These are phyloP conservation scores for Piper betle DNA, from an alignment of 164 flowering plant species.

Conservation along the genomic window DNA sequence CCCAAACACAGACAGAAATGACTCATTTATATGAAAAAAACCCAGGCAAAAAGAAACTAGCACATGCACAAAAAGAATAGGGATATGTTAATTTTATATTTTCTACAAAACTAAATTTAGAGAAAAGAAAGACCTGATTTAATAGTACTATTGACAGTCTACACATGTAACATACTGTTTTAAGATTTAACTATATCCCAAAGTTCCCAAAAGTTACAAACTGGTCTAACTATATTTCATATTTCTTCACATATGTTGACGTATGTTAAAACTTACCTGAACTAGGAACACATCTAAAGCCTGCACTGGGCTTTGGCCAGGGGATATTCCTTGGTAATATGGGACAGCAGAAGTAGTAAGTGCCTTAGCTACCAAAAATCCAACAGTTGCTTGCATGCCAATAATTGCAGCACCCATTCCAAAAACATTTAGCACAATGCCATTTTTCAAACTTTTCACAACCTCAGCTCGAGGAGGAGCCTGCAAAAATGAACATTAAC, in stretches of 20 bases:
- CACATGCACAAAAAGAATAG: too few species aligned
- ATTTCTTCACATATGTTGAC: not conserved
- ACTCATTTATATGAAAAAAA: too few species aligned
- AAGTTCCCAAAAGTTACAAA: not conserved
- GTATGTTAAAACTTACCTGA: slow-evolving; percentile 46
- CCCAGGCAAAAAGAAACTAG: too few species aligned
- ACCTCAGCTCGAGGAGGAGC: slow-evolving; percentile 98
- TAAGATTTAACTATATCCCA: too few species aligned
- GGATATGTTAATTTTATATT: too few species aligned
- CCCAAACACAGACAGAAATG: too few species aligned
- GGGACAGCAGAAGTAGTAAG: slow-evolving; percentile 84
- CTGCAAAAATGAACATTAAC: slow-evolving; percentile 23
- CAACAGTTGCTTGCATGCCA: slow-evolving; percentile 99
- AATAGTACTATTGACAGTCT: too few species aligned
- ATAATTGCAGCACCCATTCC: slow-evolving; percentile 98
- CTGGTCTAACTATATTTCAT: not conserved
- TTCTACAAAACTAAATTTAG: too few species aligned
- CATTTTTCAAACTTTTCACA: slow-evolving; percentile 75
- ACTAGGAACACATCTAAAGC: slow-evolving; percentile 95
- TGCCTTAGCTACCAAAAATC: slow-evolving; percentile 84
- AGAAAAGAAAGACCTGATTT: too few species aligned
- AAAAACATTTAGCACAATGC: slow-evolving; percentile 64
- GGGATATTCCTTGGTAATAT: slow-evolving; percentile 63
- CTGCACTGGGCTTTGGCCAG: slow-evolving; percentile 84
- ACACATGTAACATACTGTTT: too few species aligned